Conservation (phyloP, 1,284 basidiomycete species). For the Fistulinella staudtii region DNA sequence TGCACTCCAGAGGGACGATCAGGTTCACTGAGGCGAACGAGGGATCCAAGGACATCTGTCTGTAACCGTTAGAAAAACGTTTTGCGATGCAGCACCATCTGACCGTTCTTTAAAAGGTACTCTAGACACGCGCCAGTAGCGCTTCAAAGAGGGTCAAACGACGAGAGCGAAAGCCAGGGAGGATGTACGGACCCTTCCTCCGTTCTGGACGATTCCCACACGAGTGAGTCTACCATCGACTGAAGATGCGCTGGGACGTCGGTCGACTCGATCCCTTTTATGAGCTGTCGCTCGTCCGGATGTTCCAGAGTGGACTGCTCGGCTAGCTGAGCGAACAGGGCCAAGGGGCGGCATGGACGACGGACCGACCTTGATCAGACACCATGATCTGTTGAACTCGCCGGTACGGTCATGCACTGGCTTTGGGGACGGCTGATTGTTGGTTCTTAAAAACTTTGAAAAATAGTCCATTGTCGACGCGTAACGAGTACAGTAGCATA, state of each 20-base stretch:
- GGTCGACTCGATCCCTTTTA: conserved; percentile 78
- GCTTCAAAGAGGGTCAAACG: conserved; percentile 40
- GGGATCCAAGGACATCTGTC: conserved; percentile 73
- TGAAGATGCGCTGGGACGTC: conserved; percentile 75
- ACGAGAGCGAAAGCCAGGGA: conserved; percentile 1
- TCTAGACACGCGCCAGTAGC: conserved; percentile 86
- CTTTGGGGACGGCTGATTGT: conserved; percentile 49
- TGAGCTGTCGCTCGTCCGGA: conserved; percentile 80
- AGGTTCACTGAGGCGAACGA: conserved; percentile 81
- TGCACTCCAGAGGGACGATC: conserved; percentile 85
- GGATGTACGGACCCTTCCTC: conserved; percentile 73
- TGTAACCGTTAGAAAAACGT: conserved; percentile 5
- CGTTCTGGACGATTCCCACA: conserved; percentile 77
- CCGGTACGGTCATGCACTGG: conserved; percentile 57
- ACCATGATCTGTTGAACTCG: conserved; percentile 75
- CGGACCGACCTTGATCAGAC: conserved; percentile 56
- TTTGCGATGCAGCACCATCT: conserved; percentile 10
- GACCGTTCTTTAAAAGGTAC: conserved; percentile 86
- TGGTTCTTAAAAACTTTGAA: conserved; percentile 68
- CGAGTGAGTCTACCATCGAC: conserved; percentile 84
- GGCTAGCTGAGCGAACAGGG: conserved; percentile 4
- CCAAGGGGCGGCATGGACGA: not conserved
- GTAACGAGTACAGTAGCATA: not conserved
- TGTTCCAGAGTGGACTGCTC: conserved; percentile 67
- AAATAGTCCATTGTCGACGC: conserved; percentile 69